Conservation (phyloP, 805 yeast species). For the Starmerella cellae region DNA sequence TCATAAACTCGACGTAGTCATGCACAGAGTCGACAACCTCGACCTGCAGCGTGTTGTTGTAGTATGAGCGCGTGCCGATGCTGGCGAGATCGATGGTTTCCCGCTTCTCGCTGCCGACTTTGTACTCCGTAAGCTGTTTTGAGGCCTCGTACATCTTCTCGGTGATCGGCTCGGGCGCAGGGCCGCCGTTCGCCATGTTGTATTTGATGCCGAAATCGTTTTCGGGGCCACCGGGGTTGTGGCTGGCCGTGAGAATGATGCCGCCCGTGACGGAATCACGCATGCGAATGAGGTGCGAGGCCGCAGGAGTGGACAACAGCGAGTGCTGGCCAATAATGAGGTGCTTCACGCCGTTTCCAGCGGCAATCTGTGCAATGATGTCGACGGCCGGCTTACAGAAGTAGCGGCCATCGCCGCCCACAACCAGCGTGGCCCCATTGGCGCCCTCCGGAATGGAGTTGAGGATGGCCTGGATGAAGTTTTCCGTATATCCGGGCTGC, state of each 20-base stretch:
- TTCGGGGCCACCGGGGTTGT: slow-evolving; percentile 93
- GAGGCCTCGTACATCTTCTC: slow-evolving; percentile 69
- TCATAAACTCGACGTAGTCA: slow-evolving; percentile 67
- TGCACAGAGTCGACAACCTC: slow-evolving; percentile 73
- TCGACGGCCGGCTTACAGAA: slow-evolving; percentile 74
- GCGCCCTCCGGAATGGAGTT: slow-evolving; percentile 86
- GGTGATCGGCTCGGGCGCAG: slow-evolving; percentile 93
- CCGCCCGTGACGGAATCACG: slow-evolving; percentile 63
- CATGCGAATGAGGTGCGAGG: slow-evolving; percentile 80
- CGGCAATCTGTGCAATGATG: slow-evolving; percentile 67
- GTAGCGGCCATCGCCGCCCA: slow-evolving; percentile 96
- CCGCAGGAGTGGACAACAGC: slow-evolving; percentile 87
- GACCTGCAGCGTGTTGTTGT: slow-evolving; percentile 40
- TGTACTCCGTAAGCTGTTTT: slow-evolving; percentile 42
- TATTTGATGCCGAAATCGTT: slow-evolving; percentile 92
- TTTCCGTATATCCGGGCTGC: slow-evolving; percentile 72
- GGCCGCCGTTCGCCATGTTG: slow-evolving; percentile 91
- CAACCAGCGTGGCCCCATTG: slow-evolving; percentile 57
- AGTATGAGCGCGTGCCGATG: slow-evolving; percentile 38
- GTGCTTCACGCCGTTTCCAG: slow-evolving; percentile 81
- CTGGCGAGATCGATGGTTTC: slow-evolving; percentile 50
- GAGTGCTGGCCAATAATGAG: slow-evolving; percentile 81
- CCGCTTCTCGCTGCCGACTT: slow-evolving; percentile 41
- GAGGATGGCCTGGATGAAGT: slow-evolving; percentile 78
- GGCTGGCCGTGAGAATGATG: slow-evolving; percentile 89